Base-by-base conservation (phyloP, 257 asterid species). In the Lycium ferocissimum region DNA sequence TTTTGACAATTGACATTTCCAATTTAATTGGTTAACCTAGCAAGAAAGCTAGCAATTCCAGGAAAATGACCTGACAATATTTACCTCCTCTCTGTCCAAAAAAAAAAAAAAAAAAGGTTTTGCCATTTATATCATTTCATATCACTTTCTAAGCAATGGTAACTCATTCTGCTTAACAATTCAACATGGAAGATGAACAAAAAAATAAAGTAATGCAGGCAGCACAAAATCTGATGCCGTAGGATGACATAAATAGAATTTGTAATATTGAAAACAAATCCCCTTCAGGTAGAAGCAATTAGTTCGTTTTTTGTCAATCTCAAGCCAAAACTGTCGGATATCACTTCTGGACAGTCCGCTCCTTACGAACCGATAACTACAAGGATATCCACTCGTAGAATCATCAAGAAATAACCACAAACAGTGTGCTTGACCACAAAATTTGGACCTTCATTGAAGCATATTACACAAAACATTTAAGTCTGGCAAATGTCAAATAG, bases 401-500 rank as follows among this genome's bases (percentile, higher is more conserved):
- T 82, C 26, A 82, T 7, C 12, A 62, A 81, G 43, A 65, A 61
- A 22, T 3, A 61, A 22, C 35, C 80, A 49, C 62, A 63, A 1
- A 53, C 18, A 82, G 17, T 63, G 62, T 61, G n/a, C 12, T 7
- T 9, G 9, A 17, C 75, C 15, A 81, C 15, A 81, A 81, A 43
- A 45, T 14, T 1, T 61, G 75, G 78, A 66, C 20, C 54, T 45
- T 51, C 47, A 0, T 20, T 63, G 57, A 82, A 45, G 38, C 73
- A 65, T 14, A 65, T 87, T 87, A 93, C 63, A 81, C 40, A 33
- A 67, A 40, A 88, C 98, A 93, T 54, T 87, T 87, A 76, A 94
- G 95, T 88, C 98, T 90, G 1, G 98, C 99, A 87, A 96, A 96
- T 62, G 99, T 96, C 92, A 96, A 90, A 80, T 93, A 96, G 79